Evolutionary conservation across 1,139 yeast genomes (phyloP), one percentile per base, ranked within the genome.

Genomic region (Pichia sp.): DNA sequence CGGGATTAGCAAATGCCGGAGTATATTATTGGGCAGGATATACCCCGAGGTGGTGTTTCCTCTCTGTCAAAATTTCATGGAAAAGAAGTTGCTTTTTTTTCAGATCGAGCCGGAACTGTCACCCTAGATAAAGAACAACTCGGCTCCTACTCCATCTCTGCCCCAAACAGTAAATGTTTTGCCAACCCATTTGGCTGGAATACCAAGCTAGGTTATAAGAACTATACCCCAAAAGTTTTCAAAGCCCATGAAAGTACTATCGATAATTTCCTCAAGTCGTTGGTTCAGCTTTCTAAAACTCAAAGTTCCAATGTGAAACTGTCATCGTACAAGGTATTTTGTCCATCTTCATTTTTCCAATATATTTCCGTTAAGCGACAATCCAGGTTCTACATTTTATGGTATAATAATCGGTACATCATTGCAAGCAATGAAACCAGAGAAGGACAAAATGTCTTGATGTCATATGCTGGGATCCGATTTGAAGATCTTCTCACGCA

Each of bases 381-480:
- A 11, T 57, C 60, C 2, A 52, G 47, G 26, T 59, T 52, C 49
- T 43, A 57, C 42, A 48, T 57, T 36, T 15, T 57, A 10, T 38
- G 43, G 19, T 29, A 26, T 2, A 53, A 54, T 11, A 36, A 44
- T 13, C 43, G 47, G 30, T n/a, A 49, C 1, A 26, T 57, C 5
- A 56, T 59, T 23, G 55, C 56, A 2, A 57, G 57, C 45, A 10
- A 52, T 1, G 60, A 59, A 16, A 54, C 56, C n/a, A 40, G 61
- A 16, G 47, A 46, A 4, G 52, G 50, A 1, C 60, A 57, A 47
- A 36, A 59, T 51, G 10, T 26, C 1, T 49, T 50, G 40, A 57
- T 57, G 55, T 57, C 59, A 8, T 59, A 55, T 50, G 52, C 53
- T 13, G 63, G 63, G 8, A 60, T 60, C 11, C n/a, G 62, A 36